phyloP scores from a whole-genome alignment of 306 rosid genomes.

The Quercus gilva region DNA sequence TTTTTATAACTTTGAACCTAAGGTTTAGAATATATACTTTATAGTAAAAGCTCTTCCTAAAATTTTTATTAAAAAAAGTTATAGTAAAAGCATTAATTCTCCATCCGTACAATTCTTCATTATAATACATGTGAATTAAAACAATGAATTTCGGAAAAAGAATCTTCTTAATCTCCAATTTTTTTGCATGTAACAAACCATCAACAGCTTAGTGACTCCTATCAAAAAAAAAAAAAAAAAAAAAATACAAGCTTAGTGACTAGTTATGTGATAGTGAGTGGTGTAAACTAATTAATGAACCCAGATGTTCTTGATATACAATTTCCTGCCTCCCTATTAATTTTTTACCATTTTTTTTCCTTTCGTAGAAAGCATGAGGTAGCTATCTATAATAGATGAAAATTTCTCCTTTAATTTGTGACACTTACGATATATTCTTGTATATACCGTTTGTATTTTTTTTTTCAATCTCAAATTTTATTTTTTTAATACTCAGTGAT shows the following conservation, averaged over 20 bases:
- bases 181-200: slow-evolving; percentile 41
- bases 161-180: slow-evolving; percentile 52
- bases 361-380: too few species aligned
- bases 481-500: too few species aligned
- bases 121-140: slow-evolving; percentile 45
- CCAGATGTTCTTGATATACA: not conserved
- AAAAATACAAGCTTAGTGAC: too few species aligned
- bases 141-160: slow-evolving; percentile 43
- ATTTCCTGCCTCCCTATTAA: not conserved
- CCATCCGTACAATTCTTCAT: slow-evolving; percentile 25
- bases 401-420: too few species aligned
- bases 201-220: not conserved
- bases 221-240: not conserved
- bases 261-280: too few species aligned
- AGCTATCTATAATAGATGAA: too few species aligned
- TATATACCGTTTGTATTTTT: not conserved
- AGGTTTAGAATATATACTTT: too few species aligned
- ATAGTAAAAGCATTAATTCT: slow-evolving; percentile 11
- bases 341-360: not conserved
- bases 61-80: not conserved
- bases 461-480: not conserved
- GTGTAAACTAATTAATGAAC: not conserved
- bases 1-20: too few species aligned
- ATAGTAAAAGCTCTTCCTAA: too few species aligned
- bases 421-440: too few species aligned